Percentiles rank a stretch among this genome's conserved stretches.
phyloP scores from a whole-genome alignment of 768 basidiomycete genomes.

The Udeniomyces megalosporus region DNA sequence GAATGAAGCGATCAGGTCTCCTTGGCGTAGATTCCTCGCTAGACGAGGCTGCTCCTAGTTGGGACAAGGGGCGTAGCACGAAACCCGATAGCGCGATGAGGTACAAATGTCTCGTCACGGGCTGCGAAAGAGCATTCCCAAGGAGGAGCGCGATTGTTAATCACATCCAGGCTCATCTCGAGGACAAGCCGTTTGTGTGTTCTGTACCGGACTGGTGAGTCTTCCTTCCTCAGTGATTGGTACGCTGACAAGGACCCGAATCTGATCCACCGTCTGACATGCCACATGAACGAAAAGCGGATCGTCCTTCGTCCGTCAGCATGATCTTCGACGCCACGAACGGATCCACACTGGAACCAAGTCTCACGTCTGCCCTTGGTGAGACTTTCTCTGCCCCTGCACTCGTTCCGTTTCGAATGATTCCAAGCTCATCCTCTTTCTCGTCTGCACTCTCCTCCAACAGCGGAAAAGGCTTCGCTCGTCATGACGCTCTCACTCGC shows the following conservation, averaged over 20 bases:
- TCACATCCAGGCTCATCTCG: constrained; percentile 35
- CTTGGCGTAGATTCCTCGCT: no score
- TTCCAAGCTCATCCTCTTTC: background rate
- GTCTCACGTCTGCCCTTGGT: constrained; percentile 34
- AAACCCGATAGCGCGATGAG: constrained; percentile 13
- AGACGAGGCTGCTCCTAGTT: no score
- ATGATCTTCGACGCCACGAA: constrained; percentile 33
- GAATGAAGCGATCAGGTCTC: background rate
- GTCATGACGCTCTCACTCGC: constrained; percentile 33
- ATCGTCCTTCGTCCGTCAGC: constrained; percentile 34
- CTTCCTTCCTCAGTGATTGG: background rate
- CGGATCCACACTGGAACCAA: constrained; percentile 33
- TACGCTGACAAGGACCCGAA: no score
- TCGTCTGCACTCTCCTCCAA: background rate
- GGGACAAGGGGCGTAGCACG: no score
- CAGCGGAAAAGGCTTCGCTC: constrained; percentile 34
- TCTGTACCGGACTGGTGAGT: constrained; percentile 31
- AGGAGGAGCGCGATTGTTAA: constrained; percentile 30
- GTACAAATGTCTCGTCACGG: constrained; percentile 25
- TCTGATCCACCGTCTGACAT: background rate
- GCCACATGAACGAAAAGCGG: constrained; percentile 19
- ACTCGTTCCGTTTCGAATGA: background rate
- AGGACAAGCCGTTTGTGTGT: constrained; percentile 34
- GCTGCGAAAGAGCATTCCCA: constrained; percentile 24
- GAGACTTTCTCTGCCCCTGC: constrained; percentile 9